Conservation (phyloP, 2,329 filamentous ascomycete genomes). For the Calycina marina region DNA sequence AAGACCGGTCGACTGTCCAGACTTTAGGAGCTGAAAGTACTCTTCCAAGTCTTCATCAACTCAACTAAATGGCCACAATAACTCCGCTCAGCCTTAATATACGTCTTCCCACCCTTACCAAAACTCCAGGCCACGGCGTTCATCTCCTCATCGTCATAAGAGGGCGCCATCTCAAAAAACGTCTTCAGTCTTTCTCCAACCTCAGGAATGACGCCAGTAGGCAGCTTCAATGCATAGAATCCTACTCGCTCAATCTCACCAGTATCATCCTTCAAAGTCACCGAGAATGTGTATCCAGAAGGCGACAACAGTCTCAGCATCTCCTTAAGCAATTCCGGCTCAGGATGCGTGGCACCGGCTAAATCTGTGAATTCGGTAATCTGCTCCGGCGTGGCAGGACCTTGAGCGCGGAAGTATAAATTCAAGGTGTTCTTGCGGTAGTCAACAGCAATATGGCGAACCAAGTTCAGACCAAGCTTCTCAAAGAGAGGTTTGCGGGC, state of each 20-base stretch:
- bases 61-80: constrained; percentile 3
- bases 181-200: background rate
- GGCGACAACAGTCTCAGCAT: background rate
- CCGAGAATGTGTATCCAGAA: constrained; percentile 2
- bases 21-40: too few species aligned
- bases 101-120: constrained; percentile 1
- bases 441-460: constrained; percentile 3
- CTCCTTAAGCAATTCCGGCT: background rate
- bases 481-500: background rate
- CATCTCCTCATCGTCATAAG: constrained; percentile 3
- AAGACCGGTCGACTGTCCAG: too few species aligned
- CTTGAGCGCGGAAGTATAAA: constrained; percentile 3
- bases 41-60: constrained; percentile 1
- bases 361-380: background rate
- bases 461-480: background rate
- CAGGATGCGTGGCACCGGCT: background rate
- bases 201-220: background rate
- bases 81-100: constrained; percentile 4
- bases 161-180: background rate
- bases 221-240: constrained; percentile 5
- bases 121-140: constrained; percentile 4
- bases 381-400: background rate
- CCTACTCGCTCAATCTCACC: constrained; percentile 3
- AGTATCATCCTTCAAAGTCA: constrained; percentile 1
- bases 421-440: constrained; percentile 3